These are phyloP conservation scores for Penicillium digitatum DNA, from an alignment of 2,329 filamentous ascomycete genomes.

Conservation along the genomic window DNA sequence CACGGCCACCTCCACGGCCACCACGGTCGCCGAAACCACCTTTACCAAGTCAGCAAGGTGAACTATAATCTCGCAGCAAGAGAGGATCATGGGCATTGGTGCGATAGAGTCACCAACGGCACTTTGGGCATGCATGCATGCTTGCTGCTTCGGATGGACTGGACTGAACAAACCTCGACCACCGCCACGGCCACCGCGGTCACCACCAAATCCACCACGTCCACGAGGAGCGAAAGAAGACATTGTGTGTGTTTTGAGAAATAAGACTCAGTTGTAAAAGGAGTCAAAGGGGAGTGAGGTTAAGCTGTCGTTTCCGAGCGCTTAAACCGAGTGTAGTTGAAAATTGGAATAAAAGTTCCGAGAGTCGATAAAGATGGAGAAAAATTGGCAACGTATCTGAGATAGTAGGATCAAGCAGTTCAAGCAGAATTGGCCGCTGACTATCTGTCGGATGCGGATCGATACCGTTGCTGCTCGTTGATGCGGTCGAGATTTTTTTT, in stretches of 20 bases:
- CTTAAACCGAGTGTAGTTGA: slow-evolving; percentile 18
- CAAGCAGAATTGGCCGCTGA: slow-evolving; percentile 23
- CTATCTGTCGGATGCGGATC: slow-evolving; percentile 30
- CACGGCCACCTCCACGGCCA: slow-evolving; percentile 30
- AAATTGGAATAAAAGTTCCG: slow-evolving; percentile 12
- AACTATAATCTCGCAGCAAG: slow-evolving; percentile 9
- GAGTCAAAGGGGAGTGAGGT: slow-evolving; percentile 13
- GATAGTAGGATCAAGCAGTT: slow-evolving; percentile 23
- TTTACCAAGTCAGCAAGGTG: slow-evolving; percentile 5
- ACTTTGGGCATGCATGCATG: slow-evolving; percentile 6
- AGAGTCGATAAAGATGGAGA: slow-evolving; percentile 12
- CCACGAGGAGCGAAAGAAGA: slow-evolving; percentile 31
- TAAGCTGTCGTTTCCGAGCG: slow-evolving; percentile 22
- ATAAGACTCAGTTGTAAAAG: slow-evolving; percentile 7
- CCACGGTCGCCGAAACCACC: slow-evolving; percentile 23
- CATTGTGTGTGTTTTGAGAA: slow-evolving; percentile 28
- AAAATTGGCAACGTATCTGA: slow-evolving; percentile 11
- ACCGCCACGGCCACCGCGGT: slow-evolving; percentile 23
- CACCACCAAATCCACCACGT: slow-evolving; percentile 25
- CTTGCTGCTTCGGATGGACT: slow-evolving; percentile 13
- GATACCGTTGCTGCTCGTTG: slow-evolving; percentile 38
- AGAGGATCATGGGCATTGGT: not conserved
- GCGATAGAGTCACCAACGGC: not conserved
- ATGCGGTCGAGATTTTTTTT: slow-evolving; percentile 40
- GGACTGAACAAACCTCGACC: slow-evolving; percentile 24